phyloP scores from a whole-genome alignment of 2,329 filamentous ascomycete genomes.

The Coniochaeta hoffmannii region DNA sequence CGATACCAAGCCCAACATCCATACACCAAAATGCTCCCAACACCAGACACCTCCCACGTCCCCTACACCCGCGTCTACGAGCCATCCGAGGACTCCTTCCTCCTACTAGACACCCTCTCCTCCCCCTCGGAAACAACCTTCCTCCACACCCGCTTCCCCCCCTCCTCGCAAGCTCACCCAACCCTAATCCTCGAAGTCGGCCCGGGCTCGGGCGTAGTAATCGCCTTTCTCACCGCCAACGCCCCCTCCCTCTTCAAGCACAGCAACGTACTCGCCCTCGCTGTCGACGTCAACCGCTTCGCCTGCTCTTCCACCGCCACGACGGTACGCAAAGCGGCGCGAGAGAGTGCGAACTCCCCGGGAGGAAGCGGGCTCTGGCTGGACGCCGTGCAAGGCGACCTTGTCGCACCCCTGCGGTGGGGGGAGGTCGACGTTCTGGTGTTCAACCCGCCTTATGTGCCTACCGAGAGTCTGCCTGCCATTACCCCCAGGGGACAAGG shows the following conservation, averaged over 20 bases:
- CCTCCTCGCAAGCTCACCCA: slow-evolving; percentile 6
- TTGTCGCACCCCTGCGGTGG: slow-evolving; percentile 53
- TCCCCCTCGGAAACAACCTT: slow-evolving; percentile 60
- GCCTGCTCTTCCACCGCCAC: slow-evolving; percentile 69
- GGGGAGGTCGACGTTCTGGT: slow-evolving; percentile 72
- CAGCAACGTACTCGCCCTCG: slow-evolving; percentile 61
- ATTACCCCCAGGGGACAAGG: slow-evolving; percentile 22
- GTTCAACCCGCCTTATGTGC: slow-evolving; percentile 97
- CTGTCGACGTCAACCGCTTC: slow-evolving; percentile 77
- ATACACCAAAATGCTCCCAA: slow-evolving; percentile 66
- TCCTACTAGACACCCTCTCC: slow-evolving; percentile 87
- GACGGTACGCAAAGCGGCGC: slow-evolving; percentile 52
- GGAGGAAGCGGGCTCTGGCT: slow-evolving; percentile 45
- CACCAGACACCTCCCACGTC: slow-evolving; percentile 87
- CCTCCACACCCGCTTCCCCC: slow-evolving; percentile 59
- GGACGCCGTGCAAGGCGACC: slow-evolving; percentile 62
- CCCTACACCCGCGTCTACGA: slow-evolving; percentile 86
- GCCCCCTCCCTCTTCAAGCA: slow-evolving; percentile 65
- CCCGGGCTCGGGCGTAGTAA: slow-evolving; percentile 86
- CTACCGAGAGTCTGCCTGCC: slow-evolving; percentile 66
- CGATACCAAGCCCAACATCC: background rate
- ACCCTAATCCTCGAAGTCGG: slow-evolving; percentile 75
- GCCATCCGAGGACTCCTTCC: slow-evolving; percentile 90
- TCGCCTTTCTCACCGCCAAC: slow-evolving; percentile 79
- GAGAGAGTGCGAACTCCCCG: slow-evolving; percentile 19